These are phyloP conservation scores for Buddleja alternifolia DNA, from an alignment of 257 asterid species.

Conservation along the genomic window DNA sequence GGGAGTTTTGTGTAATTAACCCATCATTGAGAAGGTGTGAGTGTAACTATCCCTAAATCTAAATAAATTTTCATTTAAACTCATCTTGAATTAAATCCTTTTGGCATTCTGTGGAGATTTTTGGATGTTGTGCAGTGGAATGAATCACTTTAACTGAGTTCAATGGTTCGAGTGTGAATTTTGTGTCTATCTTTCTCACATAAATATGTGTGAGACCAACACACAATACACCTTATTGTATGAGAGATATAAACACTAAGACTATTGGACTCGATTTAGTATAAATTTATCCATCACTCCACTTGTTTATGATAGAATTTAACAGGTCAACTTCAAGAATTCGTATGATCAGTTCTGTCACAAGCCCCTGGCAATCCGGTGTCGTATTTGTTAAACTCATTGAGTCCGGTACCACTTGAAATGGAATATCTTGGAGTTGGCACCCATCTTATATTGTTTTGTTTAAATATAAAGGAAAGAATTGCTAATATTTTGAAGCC, in stretches of 20 bases:
- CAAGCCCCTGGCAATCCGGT: neutral
- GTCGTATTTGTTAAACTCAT: slow-evolving; percentile 29
- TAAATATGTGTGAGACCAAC: no score
- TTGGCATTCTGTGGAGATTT: no score
- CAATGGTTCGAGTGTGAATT: no score
- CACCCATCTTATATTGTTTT: neutral
- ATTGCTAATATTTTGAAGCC: neutral
- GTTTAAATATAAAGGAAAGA: neutral
- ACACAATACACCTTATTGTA: no score
- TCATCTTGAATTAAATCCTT: neutral
- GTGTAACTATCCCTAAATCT: no score
- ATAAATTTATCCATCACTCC: no score
- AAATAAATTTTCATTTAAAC: neutral
- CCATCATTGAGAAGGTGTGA: no score
- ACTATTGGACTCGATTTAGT: no score
- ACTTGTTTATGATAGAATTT: neutral
- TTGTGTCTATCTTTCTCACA: no score
- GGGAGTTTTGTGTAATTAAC: no score
- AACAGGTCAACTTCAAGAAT: slow-evolving; percentile 18
- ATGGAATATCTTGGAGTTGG: slow-evolving; percentile 28
- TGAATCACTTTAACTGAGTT: no score
- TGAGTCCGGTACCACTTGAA: neutral
- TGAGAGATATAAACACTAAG: no score
- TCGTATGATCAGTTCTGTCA: neutral
- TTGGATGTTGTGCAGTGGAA: neutral